Percentiles rank a stretch among this genome's conserved stretches.
Conservation (phyloP, 1,139 yeast species). For the Nadsonia starkeyi-henricii region DNA sequence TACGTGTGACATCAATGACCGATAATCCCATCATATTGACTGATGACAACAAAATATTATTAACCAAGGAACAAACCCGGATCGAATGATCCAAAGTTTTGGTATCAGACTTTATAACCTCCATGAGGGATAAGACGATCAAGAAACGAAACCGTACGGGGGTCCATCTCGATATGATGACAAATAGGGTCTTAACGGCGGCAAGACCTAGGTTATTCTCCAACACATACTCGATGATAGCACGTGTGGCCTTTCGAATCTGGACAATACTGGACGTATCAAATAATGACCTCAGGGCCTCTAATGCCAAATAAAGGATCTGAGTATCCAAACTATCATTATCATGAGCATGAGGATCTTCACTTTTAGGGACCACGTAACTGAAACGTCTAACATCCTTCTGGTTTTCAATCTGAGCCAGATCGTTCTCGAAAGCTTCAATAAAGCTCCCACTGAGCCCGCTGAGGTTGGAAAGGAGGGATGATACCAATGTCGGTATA, state of each 20-base stretch:
- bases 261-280: constrained; percentile 26
- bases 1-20: constrained; percentile 65
- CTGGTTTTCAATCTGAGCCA: not conserved
- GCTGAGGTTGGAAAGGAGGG: constrained; percentile 22
- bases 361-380: not conserved
- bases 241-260: constrained; percentile 23
- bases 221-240: constrained; percentile 23
- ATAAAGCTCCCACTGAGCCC: not conserved
- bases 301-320: constrained; percentile 13
- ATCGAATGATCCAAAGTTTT: constrained; percentile 10
- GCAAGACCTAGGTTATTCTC: constrained; percentile 33
- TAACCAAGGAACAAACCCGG: constrained; percentile 39
- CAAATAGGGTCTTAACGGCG: constrained; percentile 33
- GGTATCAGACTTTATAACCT: constrained; percentile 27
- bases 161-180: constrained; percentile 54
- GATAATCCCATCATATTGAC: constrained; percentile 83
- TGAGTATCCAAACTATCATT: constrained; percentile 2
- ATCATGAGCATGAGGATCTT: not conserved
- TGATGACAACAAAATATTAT: constrained; percentile 59
- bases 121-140: constrained; percentile 35
- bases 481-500: constrained; percentile 30
- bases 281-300: constrained; percentile 25
- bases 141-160: constrained; percentile 82
- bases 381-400: not conserved
- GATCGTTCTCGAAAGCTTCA: not conserved